Conservation (phyloP, 306 rosid species). For the Trifolium fragiferum region DNA sequence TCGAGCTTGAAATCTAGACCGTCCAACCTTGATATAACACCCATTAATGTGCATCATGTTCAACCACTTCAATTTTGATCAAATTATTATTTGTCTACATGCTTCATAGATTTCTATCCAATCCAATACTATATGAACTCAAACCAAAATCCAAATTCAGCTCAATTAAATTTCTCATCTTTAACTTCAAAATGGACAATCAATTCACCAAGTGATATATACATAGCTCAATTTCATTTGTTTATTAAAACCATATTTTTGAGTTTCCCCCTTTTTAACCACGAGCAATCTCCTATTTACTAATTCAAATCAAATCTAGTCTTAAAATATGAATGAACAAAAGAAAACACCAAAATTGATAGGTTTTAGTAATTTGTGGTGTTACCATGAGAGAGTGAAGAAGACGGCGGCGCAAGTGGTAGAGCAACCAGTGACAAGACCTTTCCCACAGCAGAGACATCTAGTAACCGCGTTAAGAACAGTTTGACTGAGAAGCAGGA, state of each 20-base stretch:
- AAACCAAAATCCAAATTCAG: neutral
- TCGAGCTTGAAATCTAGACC: neutral
- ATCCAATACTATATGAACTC: neutral
- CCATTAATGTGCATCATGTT: neutral
- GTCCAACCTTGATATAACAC: neutral
- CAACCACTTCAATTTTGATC: neutral
- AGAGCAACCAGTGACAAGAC: conserved; percentile 67
- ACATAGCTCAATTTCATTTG: neutral
- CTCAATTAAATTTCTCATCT: neutral
- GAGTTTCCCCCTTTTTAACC: neutral
- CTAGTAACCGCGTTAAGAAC: conserved; percentile 74
- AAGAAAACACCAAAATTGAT: neutral
- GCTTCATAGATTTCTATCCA: neutral
- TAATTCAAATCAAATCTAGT: too few relatives aligned
- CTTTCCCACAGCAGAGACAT: conserved; percentile 93
- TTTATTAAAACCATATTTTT: neutral
- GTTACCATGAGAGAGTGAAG: conserved; percentile 84
- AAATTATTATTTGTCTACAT: neutral
- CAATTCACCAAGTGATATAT: neutral
- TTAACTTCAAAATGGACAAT: neutral
- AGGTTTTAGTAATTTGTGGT: neutral
- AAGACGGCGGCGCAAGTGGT: conserved; percentile 70
- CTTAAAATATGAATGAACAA: too few relatives aligned
- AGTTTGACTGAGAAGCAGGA: conserved; percentile 70
- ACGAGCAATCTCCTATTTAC: too few relatives aligned